phyloP scores from a whole-genome alignment of 23 red algal species.

The Gracilaria domingensis region DNA sequence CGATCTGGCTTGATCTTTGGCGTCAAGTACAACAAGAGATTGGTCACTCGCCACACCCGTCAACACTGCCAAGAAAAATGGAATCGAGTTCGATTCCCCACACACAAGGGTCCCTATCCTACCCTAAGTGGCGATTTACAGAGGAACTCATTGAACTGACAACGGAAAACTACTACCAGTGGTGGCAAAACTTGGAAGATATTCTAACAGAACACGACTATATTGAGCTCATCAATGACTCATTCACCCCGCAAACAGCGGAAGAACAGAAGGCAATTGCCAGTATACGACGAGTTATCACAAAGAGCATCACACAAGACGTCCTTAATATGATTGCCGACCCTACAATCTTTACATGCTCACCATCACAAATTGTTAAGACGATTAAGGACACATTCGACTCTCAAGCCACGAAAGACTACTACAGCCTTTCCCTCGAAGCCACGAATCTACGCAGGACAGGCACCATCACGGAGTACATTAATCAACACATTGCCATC shows the following conservation, averaged over 20 bases:
- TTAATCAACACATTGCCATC: neutral
- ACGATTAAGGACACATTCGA: too few relatives aligned
- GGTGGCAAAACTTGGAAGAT: neutral
- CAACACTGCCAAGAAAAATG: too few relatives aligned
- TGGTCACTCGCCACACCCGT: too few relatives aligned
- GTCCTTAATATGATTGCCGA: neutral
- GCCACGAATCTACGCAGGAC: neutral
- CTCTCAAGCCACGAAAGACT: too few relatives aligned
- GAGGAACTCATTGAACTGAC: constrained; percentile 30
- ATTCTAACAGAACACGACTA: constrained; percentile 15
- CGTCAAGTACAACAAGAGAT: neutral
- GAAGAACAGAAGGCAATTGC: constrained; percentile 17
- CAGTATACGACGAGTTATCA: neutral
- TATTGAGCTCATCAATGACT: neutral
- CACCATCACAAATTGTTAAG: too few relatives aligned
- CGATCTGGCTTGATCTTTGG: neutral
- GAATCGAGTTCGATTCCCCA: too few relatives aligned
- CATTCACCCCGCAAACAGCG: neutral
- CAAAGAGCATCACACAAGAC: constrained; percentile 15
- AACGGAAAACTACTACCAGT: neutral
- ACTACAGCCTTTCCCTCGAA: too few relatives aligned
- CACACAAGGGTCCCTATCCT: neutral
- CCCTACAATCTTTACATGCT: neutral
- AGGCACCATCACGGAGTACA: neutral
- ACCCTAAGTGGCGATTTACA: neutral